Evolutionary conservation across 1,284 basidiomycete species (phyloP), one percentile per base, ranked within the genome.

Genomic region (Xerocomus minutiporus): DNA sequence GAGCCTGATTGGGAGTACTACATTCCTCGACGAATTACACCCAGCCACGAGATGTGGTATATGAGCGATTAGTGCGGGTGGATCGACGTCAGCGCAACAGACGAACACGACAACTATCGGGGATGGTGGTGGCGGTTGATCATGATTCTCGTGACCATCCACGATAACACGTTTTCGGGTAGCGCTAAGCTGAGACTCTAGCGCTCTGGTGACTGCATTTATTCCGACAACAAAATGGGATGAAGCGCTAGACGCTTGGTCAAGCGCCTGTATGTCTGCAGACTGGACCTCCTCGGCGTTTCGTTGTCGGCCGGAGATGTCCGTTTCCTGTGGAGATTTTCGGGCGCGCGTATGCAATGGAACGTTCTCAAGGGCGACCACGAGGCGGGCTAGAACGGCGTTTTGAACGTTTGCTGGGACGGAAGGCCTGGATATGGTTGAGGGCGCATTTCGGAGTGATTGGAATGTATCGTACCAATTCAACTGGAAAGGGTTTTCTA

Each of bases 151-250:
- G 1, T 52, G 17, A 36, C 53, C 42, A 32, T 66, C 40, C 28
- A 59, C 31, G 12, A 60, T 40, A 23, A 57, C 51, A 48, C 60
- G 60, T 46, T 28, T 59, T 26, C 77, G 72, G 29, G 71, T 58
- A 23, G 67, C 61, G n/a, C 63, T 61, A 20, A 81, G 75, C 57
- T 87, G 80, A 4, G 54, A 59, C 68, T 95, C 92, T 11, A 95
- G 74, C 17, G 74, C 73, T 67, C 83, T 88, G 23, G 91, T 90
- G 8, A 92, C 87, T 62, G 83, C 77, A 62, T 93, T 95, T 59
- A 94, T 86, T 11, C 92, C 92, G 41, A 87, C 67, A 1, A 79
- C 72, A 39, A 89, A 59, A 63, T 86, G 79, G 11, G 75, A 58
- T 12, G 67, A 40, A 28, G 48, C 40, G 32, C 39, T 17, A 4